Percentiles rank a stretch among this genome's conserved stretches.
These are phyloP conservation scores for Brasilioporus rufonigricans DNA, from an alignment of 768 basidiomycete species.

Conservation along the genomic window DNA sequence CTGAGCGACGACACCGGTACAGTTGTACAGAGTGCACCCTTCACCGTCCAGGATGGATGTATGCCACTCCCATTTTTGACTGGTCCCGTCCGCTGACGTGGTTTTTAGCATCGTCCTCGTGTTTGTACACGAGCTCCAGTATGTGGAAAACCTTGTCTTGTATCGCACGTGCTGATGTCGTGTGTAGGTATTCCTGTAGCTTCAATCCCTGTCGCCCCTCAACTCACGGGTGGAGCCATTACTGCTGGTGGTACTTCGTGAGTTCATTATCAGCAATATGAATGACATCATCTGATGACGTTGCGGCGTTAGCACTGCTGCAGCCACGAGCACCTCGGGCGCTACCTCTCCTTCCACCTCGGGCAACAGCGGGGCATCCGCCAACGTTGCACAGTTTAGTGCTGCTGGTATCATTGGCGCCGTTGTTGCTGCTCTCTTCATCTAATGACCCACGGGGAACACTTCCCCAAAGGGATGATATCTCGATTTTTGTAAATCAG, in stretches of 20 bases:
- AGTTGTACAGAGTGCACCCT: conserved; percentile 46
- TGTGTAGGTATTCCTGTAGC: conserved; percentile 16
- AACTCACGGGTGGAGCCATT: background rate
- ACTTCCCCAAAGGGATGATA: conserved; percentile 16
- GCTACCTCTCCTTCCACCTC: conserved; percentile 24
- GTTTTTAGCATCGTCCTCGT: conserved; percentile 36
- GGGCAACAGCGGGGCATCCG: conserved; percentile 37
- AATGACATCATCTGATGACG: conserved; percentile 12
- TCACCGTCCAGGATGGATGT: conserved; percentile 52
- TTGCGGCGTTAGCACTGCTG: background rate
- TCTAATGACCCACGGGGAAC: conserved; percentile 23
- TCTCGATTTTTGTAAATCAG: conserved; percentile 19
- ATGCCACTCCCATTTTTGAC: conserved; percentile 25
- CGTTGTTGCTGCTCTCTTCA: conserved; percentile 38
- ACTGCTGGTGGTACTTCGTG: conserved; percentile 20
- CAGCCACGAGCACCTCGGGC: background rate
- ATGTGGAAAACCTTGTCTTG: conserved; percentile 16
- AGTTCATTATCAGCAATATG: conserved; percentile 5
- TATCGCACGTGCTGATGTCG: conserved; percentile 13
- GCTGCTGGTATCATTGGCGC: conserved; percentile 38
- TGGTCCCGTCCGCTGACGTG: conserved; percentile 7
- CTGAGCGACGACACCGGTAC: conserved; percentile 61
- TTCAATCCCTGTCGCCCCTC: background rate
- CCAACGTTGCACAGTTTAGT: too few relatives aligned
- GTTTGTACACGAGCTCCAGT: conserved; percentile 31